These are phyloP conservation scores for Jaltomata sinuosa DNA, from an alignment of 257 asterid genomes.

Conservation along the genomic window DNA sequence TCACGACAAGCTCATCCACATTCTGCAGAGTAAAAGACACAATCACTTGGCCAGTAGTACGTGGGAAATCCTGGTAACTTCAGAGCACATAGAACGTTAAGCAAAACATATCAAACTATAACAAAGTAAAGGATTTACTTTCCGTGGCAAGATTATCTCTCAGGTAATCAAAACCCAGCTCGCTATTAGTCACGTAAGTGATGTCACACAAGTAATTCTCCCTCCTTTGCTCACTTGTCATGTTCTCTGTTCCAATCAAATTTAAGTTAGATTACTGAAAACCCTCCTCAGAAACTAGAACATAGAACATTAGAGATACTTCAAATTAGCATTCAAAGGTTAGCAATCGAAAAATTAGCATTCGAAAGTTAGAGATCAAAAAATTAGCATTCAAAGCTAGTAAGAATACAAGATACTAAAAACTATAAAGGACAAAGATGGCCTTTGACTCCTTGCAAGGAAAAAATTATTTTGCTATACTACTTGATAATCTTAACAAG, in stretches of 20 bases:
- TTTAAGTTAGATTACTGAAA: conserved; percentile 17
- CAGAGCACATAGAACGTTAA: neutral
- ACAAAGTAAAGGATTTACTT: conserved; percentile 46
- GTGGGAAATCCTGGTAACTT: conserved; percentile 6
- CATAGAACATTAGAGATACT: neutral
- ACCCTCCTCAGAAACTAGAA: conserved; percentile 1
- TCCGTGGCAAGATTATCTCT: conserved; percentile 99
- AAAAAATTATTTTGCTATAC: neutral
- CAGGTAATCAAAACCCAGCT: conserved; percentile 90
- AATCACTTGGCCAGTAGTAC: conserved; percentile 10
- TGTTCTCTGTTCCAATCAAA: conserved; percentile 62
- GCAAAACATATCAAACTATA: neutral
- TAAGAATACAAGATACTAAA: neutral
- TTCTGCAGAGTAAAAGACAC: conserved; percentile 50
- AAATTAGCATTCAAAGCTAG: neutral
- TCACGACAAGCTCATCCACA: conserved; percentile 86
- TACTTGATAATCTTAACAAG: neutral
- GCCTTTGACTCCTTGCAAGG: neutral
- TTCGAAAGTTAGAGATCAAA: neutral
- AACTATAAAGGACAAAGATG: neutral
- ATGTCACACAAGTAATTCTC: conserved; percentile 86
- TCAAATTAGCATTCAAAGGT: neutral
- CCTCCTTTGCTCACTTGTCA: conserved; percentile 92
- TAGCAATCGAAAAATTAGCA: neutral
- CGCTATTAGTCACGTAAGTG: conserved; percentile 95